A percentile compares a stretch with the other conserved stretches of the same genome.
Evolutionary conservation across 495 filamentous ascomycete genomes (phyloP).

Genomic region (Penicillium canescens): DNA sequence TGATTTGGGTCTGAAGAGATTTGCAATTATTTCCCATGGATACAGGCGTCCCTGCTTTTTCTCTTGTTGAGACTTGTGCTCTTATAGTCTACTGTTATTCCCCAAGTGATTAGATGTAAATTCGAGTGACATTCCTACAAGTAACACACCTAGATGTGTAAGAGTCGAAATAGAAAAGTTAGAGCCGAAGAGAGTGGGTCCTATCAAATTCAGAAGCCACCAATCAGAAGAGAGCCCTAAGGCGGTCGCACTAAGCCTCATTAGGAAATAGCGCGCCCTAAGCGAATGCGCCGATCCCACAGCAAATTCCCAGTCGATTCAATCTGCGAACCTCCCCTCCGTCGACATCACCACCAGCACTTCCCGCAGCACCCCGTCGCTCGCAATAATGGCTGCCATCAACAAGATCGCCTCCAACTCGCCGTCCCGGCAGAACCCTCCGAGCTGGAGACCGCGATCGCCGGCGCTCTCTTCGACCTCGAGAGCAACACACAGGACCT

Average conservation of each 20-base stretch:
- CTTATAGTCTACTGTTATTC: slow-evolving; percentile 16
- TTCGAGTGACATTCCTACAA: background rate
- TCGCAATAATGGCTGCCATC: slow-evolving; percentile 65
- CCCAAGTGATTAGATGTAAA: slow-evolving; percentile 8
- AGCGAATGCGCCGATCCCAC: slow-evolving; percentile 46
- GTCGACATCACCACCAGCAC: slow-evolving; percentile 39
- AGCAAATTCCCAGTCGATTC: slow-evolving; percentile 39
- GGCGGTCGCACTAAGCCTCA: slow-evolving; percentile 23
- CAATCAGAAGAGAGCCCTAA: slow-evolving; percentile 10
- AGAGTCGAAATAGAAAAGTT: slow-evolving; percentile 11
- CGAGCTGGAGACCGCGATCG: slow-evolving; percentile 92
- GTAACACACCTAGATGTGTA: background rate
- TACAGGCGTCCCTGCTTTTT: slow-evolving; percentile 23
- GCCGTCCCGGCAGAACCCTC: slow-evolving; percentile 87
- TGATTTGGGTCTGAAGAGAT: slow-evolving; percentile 36
- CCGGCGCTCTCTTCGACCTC: slow-evolving; percentile 92
- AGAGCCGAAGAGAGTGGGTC: slow-evolving; percentile 1
- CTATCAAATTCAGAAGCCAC: background rate
- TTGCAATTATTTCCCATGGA: slow-evolving; percentile 19
- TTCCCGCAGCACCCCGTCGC: slow-evolving; percentile 42
- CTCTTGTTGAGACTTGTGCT: slow-evolving; percentile 5
- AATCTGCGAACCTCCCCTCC: slow-evolving; percentile 35
- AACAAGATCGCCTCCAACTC: slow-evolving; percentile 99
- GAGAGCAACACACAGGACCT: slow-evolving; percentile 98
- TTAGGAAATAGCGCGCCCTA: slow-evolving; percentile 35